Conservation (phyloP, 2,329 filamentous ascomycete genomes). For the Thielaviopsis musarum region DNA sequence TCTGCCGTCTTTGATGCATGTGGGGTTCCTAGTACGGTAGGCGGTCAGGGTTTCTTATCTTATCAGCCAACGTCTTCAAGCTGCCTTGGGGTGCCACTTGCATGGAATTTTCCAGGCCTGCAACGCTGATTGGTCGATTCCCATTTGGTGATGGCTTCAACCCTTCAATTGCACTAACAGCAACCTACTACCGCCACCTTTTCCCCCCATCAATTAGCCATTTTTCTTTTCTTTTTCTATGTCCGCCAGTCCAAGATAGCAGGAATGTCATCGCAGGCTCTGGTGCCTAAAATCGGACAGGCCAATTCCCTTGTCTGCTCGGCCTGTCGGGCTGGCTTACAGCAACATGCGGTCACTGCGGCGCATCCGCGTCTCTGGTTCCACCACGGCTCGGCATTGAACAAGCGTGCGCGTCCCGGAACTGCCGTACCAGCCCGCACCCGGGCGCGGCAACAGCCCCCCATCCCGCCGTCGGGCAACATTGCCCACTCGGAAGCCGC, state of each 20-base stretch:
- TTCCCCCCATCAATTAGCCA: background rate
- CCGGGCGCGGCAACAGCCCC: background rate
- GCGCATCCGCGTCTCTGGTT: constrained; percentile 4
- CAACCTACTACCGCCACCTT: background rate
- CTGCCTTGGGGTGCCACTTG: background rate
- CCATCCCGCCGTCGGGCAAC: background rate
- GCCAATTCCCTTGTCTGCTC: constrained; percentile 7
- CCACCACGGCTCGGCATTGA: background rate
- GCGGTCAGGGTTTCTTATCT: constrained; percentile 12
- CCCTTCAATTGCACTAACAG: background rate
- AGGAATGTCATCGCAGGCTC: constrained; percentile 10
- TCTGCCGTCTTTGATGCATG: constrained; percentile 6
- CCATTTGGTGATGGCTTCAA: constrained; percentile 2
- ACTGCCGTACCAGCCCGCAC: background rate
- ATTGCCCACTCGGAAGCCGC: constrained; percentile 4
- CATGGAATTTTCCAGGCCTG: constrained; percentile 4
- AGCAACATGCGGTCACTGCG: background rate
- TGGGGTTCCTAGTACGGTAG: constrained; percentile 1
- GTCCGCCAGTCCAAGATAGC: background rate
- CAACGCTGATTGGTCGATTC: constrained; percentile 2
- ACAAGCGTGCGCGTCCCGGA: constrained; percentile 4
- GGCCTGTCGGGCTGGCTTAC: background rate
- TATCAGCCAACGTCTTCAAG: constrained; percentile 1
- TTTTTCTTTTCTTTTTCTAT: background rate
- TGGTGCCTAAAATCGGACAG: constrained; percentile 10